phyloP scores from a whole-genome alignment of 2,329 filamentous ascomycete genomes.

The Aspergillus bombycis region DNA sequence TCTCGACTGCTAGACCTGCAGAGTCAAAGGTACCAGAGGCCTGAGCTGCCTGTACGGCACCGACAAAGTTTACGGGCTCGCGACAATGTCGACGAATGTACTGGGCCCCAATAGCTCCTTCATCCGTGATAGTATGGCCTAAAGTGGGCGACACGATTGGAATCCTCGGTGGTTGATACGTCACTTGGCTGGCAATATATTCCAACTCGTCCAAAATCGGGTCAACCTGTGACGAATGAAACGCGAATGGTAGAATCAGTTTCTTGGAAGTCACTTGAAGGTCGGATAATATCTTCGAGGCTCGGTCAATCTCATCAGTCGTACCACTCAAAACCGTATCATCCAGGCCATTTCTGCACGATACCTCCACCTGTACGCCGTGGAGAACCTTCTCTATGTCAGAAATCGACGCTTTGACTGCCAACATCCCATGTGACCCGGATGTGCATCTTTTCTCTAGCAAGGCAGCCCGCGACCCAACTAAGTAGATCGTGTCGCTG shows the following conservation, averaged over 20 bases:
- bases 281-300: background rate
- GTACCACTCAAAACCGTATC: constrained; percentile 14
- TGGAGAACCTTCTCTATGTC: background rate
- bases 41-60: constrained; percentile 36
- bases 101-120: constrained; percentile 17
- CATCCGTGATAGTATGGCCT: constrained; percentile 42
- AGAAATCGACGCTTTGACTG: constrained; percentile 37
- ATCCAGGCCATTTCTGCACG: background rate
- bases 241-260: constrained; percentile 29
- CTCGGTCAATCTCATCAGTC: background rate
- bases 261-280: background rate
- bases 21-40: background rate
- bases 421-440: constrained; percentile 48
- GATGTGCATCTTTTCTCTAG: constrained; percentile 42
- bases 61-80: background rate
- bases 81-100: constrained; percentile 1
- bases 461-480: constrained; percentile 43
- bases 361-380: background rate
- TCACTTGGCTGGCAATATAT: constrained; percentile 28
- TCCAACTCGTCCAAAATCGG: background rate
- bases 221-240: constrained; percentile 18
- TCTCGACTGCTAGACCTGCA: background rate
- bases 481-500: constrained; percentile 43
- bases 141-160: constrained; percentile 51
- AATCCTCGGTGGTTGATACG: constrained; percentile 41